Conservation (phyloP, 2,329 filamentous ascomycete species). For the Byssothecium circinans region DNA sequence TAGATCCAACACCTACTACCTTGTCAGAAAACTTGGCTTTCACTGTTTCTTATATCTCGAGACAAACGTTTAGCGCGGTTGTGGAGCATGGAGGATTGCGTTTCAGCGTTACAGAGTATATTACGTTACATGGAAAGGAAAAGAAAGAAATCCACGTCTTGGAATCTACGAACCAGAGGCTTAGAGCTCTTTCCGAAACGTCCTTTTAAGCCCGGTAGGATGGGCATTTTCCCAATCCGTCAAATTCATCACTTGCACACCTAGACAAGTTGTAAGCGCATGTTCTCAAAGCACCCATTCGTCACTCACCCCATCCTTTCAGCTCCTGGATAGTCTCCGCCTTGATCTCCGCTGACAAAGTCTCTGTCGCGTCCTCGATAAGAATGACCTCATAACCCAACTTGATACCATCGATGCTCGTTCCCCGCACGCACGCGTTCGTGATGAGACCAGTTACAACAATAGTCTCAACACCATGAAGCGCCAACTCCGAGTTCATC, state of each 20-base stretch:
- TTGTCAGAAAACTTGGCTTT: no score
- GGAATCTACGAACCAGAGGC: background rate
- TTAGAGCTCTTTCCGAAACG: conserved; percentile 10
- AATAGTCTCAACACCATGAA: conserved; percentile 22
- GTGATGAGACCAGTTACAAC: conserved; percentile 23
- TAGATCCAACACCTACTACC: no score
- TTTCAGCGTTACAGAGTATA: no score
- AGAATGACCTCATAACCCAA: conserved; percentile 24
- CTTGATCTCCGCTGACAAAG: conserved; percentile 17
- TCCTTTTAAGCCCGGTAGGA: conserved; percentile 8
- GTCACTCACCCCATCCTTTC: conserved; percentile 20
- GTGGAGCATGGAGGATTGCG: no score
- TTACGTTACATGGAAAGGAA: background rate
- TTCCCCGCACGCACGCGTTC: conserved; percentile 24
- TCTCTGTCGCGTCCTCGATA: conserved; percentile 28
- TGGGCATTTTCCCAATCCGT: conserved; percentile 20
- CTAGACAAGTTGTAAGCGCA: conserved; percentile 5
- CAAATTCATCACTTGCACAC: conserved; percentile 24
- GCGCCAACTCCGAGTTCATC: conserved; percentile 17
- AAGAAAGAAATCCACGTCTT: background rate
- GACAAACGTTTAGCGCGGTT: no score
- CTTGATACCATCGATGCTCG: conserved; percentile 26
- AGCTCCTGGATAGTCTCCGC: conserved; percentile 18
- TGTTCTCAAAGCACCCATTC: background rate
- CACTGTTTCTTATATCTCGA: no score